Evolutionary conservation across 23 red algal species (phyloP).

Genomic region (Gracilaria domingensis): DNA sequence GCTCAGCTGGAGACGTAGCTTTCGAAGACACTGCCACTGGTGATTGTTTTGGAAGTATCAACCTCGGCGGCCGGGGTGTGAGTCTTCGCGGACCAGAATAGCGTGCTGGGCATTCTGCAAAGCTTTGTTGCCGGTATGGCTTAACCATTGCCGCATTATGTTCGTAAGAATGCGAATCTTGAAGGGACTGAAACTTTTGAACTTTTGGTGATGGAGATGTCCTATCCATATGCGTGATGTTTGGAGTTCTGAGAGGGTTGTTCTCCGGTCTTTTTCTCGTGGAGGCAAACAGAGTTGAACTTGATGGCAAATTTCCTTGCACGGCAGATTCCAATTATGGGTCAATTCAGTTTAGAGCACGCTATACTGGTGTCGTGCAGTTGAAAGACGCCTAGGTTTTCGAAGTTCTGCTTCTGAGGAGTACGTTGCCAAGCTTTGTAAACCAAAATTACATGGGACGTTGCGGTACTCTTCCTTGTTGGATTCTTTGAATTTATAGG

Average conservation of each 20-base stretch:
- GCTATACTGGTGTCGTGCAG: too few relatives aligned
- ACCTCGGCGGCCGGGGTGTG: not conserved
- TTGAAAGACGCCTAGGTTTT: not conserved
- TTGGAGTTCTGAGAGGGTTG: not conserved
- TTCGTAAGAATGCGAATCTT: slow-evolving; percentile 7
- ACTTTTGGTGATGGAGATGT: not conserved
- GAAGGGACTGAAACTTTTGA: not conserved
- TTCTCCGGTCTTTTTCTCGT: not conserved
- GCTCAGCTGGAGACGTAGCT: not conserved
- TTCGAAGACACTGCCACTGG: not conserved
- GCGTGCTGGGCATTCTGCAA: not conserved
- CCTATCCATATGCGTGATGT: not conserved
- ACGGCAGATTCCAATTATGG: not conserved
- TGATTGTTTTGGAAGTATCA: not conserved
- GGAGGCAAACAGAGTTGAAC: not conserved
- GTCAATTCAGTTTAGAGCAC: not conserved
- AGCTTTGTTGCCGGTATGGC: not conserved
- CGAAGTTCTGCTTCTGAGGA: not conserved
- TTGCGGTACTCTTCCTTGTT: not conserved
- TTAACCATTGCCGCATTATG: not conserved
- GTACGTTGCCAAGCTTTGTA: not conserved
- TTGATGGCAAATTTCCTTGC: not conserved
- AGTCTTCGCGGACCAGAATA: not conserved
- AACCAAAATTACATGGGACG: not conserved
- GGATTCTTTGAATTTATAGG: not conserved